Base-by-base conservation (phyloP, 169 alveolate genomes). In the Plasmodium yoelii region DNA sequence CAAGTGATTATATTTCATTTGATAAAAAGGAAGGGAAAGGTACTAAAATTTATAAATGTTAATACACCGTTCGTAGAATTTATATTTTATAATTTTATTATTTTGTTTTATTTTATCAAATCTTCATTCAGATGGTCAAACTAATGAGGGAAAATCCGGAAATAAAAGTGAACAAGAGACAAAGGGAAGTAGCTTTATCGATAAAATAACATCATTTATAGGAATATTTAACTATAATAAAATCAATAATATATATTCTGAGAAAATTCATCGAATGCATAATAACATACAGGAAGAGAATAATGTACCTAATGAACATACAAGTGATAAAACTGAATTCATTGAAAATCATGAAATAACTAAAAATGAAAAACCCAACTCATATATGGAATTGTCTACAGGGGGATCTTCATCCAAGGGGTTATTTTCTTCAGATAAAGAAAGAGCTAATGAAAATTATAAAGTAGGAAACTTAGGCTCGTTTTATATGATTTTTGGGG, bases 381-480 rank as follows among this genome's bases (percentile, higher is more conserved):
- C 88, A 15, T 75, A 75, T 49, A 60, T 82, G 63, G 86, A 82
- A 39, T 82, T 68, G 39, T 28, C 69, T 26, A n/a, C 56, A 26
- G 22, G 55, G 6, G 44, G 0, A 53, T 65, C 47, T 44, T 8
- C 18, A 44, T 26, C 28, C 6, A 34, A 22, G 18, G 55, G 22
- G 42, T 51, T 53, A 59, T 68, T 82, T 51, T 19, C 57, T 10
- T 71, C 73, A 9, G 72, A 64, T 0, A 68, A 82, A 46, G 80
- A 51, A 19, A 56, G 26, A 13, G 12, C 80, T 51, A 82, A 60
- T 39, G 86, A 65, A 22, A 42, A 82, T 82, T 56, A 18, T n/a
- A 65, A 82, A 60, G 82, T 65, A n/a, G 90, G 90, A n/a, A 82
- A 68, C 42, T 67, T 42, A 18, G 90, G 90, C 1, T 67, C 90